A percentile compares a stretch with the other conserved stretches of the same genome.
Evolutionary conservation across 23 red algal species (phyloP).

Genomic region (Pyropia yezoensis): DNA sequence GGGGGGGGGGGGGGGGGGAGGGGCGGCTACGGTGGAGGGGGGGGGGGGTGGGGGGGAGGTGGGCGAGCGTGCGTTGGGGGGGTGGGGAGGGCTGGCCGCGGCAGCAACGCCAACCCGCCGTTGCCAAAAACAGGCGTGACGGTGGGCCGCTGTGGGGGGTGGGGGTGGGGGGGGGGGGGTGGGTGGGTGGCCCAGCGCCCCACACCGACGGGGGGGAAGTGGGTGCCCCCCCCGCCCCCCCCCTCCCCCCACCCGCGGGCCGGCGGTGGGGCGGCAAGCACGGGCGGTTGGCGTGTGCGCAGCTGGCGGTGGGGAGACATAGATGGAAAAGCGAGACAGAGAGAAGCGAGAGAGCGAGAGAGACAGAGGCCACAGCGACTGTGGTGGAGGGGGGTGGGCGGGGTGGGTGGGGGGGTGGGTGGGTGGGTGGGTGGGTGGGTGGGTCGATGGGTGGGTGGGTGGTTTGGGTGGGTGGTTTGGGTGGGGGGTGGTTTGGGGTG

Average conservation of each 20-base stretch:
- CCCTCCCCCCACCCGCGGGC: no score
- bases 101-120: not conserved
- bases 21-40: not conserved
- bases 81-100: not conserved
- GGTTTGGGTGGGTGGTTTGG: not conserved
- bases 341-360: no score
- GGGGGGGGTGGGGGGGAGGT: not conserved
- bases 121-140: not conserved
- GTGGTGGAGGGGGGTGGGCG: not conserved
- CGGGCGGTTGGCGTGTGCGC: no score
- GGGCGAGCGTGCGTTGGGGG: no score
- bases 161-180: not conserved
- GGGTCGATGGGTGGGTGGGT: not conserved
- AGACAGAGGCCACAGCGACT: no score
- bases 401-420: not conserved
- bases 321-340: no score
- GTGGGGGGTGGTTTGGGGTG: not conserved
- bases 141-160: not conserved
- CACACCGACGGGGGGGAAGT: no score
- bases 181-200: no score
- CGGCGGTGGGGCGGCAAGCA: no score
- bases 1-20: not conserved
- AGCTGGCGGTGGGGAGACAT: no score
- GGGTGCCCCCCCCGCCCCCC: no score
- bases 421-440: not conserved